Base-by-base conservation (phyloP, 1,284 basidiomycete genomes). In the Irpex lacteus region DNA sequence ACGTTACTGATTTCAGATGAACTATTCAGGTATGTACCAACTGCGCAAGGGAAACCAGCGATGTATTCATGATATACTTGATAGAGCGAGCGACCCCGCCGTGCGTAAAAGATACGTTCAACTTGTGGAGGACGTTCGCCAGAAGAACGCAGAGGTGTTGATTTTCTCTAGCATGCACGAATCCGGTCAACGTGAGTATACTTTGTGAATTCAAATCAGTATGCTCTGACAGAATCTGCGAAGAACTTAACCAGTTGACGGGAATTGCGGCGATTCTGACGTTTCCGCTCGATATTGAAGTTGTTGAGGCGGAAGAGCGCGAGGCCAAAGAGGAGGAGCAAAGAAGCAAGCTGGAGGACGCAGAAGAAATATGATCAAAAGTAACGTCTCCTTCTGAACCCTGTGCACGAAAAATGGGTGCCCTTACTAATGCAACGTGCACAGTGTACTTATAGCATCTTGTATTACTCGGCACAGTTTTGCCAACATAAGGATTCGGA, bases 111-210 rank as follows among this genome's bases (percentile, higher is more conserved):
- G 85, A 74, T 99, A 95, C 73, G 96, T 99, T 47, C 80, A 82
- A 57, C 82, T 99, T 62, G 95, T 98, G 0, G 97, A 99, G 75
- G 88, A 88, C 50, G 95, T 98, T 15, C 88, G 92, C 67, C 83
- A 88, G 58, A 94, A 92, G 68, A 95, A 96, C 36, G 98, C 91
- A 47, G 95, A 98, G 73, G 95, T 96, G 4, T 81, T 98, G 55
- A 96, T 98, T 69, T 99, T 99, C 77, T 98, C 95, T 5, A 97
- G 94, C 71, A 98, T 99, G 97, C 98, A 99, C 75, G 97, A 99
- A 77, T 95, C 93, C 32, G 98, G 98, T 26, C 94, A 97, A 81
- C 94, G 94, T 95, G 72, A 73, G 91, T 81, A 18, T 36, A 19
- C 18, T 8, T 50, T 34, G 40, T 52, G 50, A 2, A 21, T 47